Base-by-base conservation (phyloP, 2,329 filamentous ascomycete species). In the Ophiocordyceps camponoti-leonardi region DNA sequence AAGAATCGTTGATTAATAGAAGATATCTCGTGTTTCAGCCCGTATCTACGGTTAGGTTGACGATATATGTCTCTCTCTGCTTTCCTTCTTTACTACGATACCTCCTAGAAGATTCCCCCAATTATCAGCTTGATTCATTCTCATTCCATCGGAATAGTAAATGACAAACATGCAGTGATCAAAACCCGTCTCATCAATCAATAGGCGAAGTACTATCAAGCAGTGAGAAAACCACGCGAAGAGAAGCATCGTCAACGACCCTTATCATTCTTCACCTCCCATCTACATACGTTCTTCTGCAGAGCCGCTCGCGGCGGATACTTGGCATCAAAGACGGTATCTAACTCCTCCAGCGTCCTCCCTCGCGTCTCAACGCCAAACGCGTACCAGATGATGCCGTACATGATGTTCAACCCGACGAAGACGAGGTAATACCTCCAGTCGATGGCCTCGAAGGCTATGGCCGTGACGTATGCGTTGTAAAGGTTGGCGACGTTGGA, bases 321-420 rank as follows among this genome's bases (percentile, higher is more conserved):
- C 43, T 56, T 60, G 7, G 61, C 56, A 26, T 59, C 51, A 46
- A 63, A 63, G 39, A 71, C 67, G 4, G 57, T 58, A 31, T 68
- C 62, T 49, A 70, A 52, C 50, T 71, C 67, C 49, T 71, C 67
- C 22, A 71, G 59, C 43, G 65, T 59, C 19, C 57, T 51, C 1
- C 57, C 57, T 6, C 56, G 51, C 1, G 57, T 59, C 45, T 59
- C 57, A 12, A 59, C 56, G 23, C 56, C 57, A 35, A 59, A 47
- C 7, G 56, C n/a, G 41, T 52, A 59, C 57, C 56, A 59, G 12
- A 56, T 30, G 23, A 42, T 45, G 26, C 50, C 37, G 39, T 59
- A 61, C 12, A 60, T 45, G 19, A 58, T 30, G 41, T 58, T 58
- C 12, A 61, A 50, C 13, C 57, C 57, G 22, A 60, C 58, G 44